phyloP scores from a whole-genome alignment of 108 stramenopile genomes.

The Cyclotella atomus region DNA sequence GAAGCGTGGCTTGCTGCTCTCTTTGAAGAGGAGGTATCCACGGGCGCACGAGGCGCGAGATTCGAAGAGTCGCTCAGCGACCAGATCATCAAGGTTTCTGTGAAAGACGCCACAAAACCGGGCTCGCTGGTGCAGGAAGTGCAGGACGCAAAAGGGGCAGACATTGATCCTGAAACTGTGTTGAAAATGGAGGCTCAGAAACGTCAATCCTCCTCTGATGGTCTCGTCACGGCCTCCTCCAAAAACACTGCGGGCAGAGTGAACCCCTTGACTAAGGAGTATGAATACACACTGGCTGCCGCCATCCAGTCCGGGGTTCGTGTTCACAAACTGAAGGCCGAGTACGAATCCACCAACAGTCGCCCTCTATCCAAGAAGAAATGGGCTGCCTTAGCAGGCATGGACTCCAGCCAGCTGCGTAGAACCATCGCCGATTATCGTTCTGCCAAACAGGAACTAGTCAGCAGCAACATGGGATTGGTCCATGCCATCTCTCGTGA shows the following conservation, averaged over 20 bases:
- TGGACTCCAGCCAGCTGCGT: conserved; percentile 61
- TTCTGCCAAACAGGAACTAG: conserved; percentile 72
- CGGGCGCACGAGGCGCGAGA: not conserved
- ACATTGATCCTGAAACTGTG: conserved; percentile 18
- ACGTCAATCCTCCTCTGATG: not conserved
- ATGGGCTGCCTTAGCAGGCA: conserved; percentile 70
- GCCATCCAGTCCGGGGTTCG: conserved; percentile 75
- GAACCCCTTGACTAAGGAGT: conserved; percentile 55
- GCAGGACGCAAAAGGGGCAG: conserved; percentile 21
- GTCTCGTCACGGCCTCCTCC: conserved; percentile 1
- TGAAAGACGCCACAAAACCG: conserved; percentile 16
- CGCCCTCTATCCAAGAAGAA: conserved; percentile 52
- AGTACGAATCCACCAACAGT: conserved; percentile 47
- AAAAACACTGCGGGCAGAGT: not conserved
- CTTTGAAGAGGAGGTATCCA: conserved; percentile 26
- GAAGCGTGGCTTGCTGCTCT: conserved; percentile 40
- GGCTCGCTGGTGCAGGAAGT: conserved; percentile 24
- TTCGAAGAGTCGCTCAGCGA: conserved; percentile 21
- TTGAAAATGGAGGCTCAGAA: conserved; percentile 23
- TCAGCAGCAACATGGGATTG: conserved; percentile 79
- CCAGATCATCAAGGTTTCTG: conserved; percentile 31
- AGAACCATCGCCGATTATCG: conserved; percentile 66
- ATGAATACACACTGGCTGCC: conserved; percentile 72
- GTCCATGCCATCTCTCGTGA: conserved; percentile 78
- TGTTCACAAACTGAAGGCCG: conserved; percentile 64